Conservation (phyloP, 352 stramenopile species). For the Pythium brassicae region DNA sequence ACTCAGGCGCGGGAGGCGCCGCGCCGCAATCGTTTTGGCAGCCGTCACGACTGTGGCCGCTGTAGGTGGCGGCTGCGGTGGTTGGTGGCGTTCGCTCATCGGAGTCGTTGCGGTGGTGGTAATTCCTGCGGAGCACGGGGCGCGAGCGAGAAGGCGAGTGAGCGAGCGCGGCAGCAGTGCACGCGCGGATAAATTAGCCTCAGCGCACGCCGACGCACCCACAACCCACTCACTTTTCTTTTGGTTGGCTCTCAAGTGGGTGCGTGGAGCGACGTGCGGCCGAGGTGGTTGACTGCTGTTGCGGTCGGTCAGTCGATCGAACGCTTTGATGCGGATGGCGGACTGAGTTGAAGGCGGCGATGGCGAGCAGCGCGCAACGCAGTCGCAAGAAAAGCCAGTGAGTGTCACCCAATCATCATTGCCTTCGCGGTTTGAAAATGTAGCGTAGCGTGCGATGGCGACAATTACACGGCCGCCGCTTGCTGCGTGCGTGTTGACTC, state of each 20-base stretch:
- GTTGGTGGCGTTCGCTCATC: not conserved
- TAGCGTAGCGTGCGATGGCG: no score
- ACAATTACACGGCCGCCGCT: no score
- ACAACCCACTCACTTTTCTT: not conserved
- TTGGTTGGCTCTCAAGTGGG: not conserved
- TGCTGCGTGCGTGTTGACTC: no score
- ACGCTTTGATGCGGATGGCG: not conserved
- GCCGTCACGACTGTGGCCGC: no score
- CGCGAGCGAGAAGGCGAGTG: not conserved
- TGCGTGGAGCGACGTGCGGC: not conserved
- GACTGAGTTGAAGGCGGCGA: not conserved
- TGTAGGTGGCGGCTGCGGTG: no score
- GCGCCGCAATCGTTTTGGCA: slow-evolving; percentile 2
- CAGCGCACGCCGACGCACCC: not conserved
- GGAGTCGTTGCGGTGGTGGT: not conserved
- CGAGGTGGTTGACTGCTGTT: no score
- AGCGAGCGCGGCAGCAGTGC: not conserved
- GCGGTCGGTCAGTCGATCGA: no score
- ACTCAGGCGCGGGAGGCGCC: slow-evolving; percentile 3
- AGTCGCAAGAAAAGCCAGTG: slow-evolving; percentile 1
- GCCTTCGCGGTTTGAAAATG: not conserved
- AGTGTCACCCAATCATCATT: not conserved
- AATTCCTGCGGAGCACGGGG: not conserved
- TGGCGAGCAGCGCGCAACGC: not conserved
- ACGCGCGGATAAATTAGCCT: no score